Percentiles rank a stretch among this genome's conserved stretches.
Conservation (phyloP, 148 eudicot genomes). For the Rhododendron griersonianum region DNA sequence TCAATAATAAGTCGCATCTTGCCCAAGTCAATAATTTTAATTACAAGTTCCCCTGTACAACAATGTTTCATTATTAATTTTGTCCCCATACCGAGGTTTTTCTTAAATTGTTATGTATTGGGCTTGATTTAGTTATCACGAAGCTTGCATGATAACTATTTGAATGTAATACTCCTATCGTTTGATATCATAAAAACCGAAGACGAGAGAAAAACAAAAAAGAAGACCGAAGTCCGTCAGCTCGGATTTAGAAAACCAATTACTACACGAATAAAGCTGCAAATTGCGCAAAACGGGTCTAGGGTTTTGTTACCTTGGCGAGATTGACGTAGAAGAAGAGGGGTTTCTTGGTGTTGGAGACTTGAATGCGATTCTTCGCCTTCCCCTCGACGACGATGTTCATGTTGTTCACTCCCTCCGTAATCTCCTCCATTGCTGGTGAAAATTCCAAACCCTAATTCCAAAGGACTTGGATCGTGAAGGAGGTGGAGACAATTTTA, state of each 20-base stretch:
- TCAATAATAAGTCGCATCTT: too few species aligned
- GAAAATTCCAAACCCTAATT: neutral
- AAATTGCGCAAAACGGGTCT: neutral
- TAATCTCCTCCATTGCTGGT: conserved; percentile 2
- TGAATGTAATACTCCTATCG: neutral
- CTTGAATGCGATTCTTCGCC: conserved; percentile 16
- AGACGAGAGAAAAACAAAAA: neutral
- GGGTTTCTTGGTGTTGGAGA: conserved; percentile 15
- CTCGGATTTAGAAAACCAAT: too few species aligned
- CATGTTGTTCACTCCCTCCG: conserved; percentile 7
- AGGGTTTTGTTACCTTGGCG: conserved; percentile 4
- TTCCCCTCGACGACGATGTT: conserved; percentile 6
- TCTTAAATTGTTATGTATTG: neutral
- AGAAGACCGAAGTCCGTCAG: neutral
- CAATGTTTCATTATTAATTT: neutral
- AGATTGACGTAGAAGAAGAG: conserved; percentile 13
- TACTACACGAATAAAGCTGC: too few species aligned
- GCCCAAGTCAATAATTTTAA: too few species aligned
- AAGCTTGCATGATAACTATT: neutral
- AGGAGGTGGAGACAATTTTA: too few species aligned
- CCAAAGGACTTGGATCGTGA: neutral
- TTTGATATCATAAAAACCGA: neutral
- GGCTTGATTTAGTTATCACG: neutral
- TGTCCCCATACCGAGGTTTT: neutral
- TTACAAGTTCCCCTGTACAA: neutral